Percentiles rank a stretch among this genome's conserved stretches.
phyloP scores from a whole-genome alignment of 768 basidiomycete genomes.

The Rickenella mellea region DNA sequence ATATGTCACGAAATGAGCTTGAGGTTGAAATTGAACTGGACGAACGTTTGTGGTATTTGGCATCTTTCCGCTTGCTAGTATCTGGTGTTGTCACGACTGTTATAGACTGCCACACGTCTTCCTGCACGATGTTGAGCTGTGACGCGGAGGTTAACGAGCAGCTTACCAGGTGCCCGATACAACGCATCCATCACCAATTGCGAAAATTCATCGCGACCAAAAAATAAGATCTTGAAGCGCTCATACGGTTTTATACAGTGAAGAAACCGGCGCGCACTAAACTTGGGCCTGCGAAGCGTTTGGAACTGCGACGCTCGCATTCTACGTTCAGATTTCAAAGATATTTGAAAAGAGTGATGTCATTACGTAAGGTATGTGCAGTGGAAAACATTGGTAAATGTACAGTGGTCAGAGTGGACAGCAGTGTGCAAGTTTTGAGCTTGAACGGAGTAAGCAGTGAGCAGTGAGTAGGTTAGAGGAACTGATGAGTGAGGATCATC shows the following conservation, averaged over 20 bases:
- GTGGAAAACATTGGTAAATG: background rate
- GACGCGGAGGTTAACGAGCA: background rate
- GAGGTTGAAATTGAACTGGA: too few species aligned
- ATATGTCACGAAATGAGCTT: too few species aligned
- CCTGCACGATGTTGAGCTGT: background rate
- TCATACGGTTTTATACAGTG: slow-evolving; percentile 6
- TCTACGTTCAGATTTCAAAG: background rate
- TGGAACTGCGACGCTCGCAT: background rate
- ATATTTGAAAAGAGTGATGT: background rate
- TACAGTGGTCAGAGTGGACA: background rate
- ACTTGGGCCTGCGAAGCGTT: too few species aligned
- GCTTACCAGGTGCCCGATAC: slow-evolving; percentile 49
- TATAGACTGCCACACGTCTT: slow-evolving; percentile 73
- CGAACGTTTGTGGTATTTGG: too few species aligned
- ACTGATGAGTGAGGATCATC: background rate
- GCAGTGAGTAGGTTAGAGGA: background rate
- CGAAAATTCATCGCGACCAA: slow-evolving; percentile 87
- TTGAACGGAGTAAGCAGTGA: background rate
- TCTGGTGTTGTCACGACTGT: slow-evolving; percentile 68
- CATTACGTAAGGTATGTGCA: background rate
- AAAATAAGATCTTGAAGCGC: slow-evolving; percentile 71
- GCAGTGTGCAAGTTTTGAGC: background rate
- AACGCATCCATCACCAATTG: slow-evolving; percentile 61
- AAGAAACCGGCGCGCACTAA: background rate
- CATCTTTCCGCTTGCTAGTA: too few species aligned